Conservation (phyloP, 306 rosid genomes). For the Trifolium subterraneum region DNA sequence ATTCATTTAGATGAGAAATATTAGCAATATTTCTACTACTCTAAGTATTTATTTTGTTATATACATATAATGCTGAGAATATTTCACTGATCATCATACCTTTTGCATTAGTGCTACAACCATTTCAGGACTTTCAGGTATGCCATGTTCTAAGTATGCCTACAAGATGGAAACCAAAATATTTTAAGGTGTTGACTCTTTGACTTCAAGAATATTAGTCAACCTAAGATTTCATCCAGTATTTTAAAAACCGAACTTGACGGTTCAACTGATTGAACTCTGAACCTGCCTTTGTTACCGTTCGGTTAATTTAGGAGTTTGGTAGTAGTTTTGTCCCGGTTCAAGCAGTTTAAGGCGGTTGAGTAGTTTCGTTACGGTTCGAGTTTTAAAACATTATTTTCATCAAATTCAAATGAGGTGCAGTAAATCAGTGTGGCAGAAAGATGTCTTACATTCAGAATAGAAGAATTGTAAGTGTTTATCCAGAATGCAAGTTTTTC, state of each 20-base stretch:
- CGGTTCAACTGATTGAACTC: not conserved
- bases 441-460: slow-evolving; percentile 70
- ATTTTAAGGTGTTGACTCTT: slow-evolving; percentile 3
- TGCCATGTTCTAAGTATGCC: slow-evolving; percentile 87
- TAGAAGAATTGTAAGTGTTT: slow-evolving; percentile 88
- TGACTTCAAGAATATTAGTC: not conserved
- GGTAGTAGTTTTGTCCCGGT: not conserved
- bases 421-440: slow-evolving; percentile 25
- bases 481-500: slow-evolving; percentile 99
- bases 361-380: no score
- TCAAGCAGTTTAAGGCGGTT: not conserved
- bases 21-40: not conserved
- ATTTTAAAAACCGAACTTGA: not conserved
- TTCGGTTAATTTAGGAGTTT: not conserved
- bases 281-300: not conserved
- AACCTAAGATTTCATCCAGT: not conserved
- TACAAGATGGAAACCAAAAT: slow-evolving; percentile 46
- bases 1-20: not conserved
- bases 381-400: not conserved
- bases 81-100: slow-evolving; percentile 55
- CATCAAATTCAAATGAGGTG: slow-evolving; percentile 4
- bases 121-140: slow-evolving; percentile 93
- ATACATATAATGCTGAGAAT: slow-evolving; percentile 5
- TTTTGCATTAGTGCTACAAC: slow-evolving; percentile 90
- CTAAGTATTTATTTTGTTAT: not conserved